Percentiles rank a stretch among this genome's conserved stretches.
Conservation (phyloP, 2,329 filamentous ascomycete species). For the Thermoascus crustaceus region DNA sequence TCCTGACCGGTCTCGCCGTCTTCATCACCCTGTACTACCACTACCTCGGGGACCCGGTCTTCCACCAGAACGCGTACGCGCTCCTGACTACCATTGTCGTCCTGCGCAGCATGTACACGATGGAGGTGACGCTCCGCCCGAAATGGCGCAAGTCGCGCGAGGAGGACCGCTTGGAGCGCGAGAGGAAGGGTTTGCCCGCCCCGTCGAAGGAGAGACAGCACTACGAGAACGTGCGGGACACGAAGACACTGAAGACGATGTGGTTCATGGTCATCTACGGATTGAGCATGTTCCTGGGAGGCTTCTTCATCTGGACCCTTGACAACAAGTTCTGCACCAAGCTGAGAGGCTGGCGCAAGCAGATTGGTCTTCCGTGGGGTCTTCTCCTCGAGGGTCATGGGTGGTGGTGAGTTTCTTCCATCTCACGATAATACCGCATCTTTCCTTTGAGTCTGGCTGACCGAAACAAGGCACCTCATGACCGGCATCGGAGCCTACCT, state of each 20-base stretch:
- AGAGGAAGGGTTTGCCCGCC: constrained; percentile 29
- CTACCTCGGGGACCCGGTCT: constrained; percentile 69
- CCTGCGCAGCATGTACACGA: constrained; percentile 66
- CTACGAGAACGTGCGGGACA: constrained; percentile 48
- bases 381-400: constrained; percentile 65
- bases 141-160: constrained; percentile 43
- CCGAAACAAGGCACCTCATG: constrained; percentile 58
- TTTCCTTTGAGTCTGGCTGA: constrained; percentile 2
- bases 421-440: not conserved
- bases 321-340: constrained; percentile 68
- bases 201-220: constrained; percentile 38
- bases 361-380: constrained; percentile 70
- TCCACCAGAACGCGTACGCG: constrained; percentile 75
- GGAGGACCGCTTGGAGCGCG: constrained; percentile 35
- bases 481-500: constrained; percentile 76
- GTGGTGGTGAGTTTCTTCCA: constrained; percentile 51
- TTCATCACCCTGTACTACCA: constrained; percentile 78
- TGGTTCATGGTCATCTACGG: constrained; percentile 67
- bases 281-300: constrained; percentile 61
- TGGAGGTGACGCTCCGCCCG: constrained; percentile 60
- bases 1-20: constrained; percentile 47
- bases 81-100: constrained; percentile 63
- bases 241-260: constrained; percentile 57
- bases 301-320: constrained; percentile 69
- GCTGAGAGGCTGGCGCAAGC: constrained; percentile 57